A percentile compares a stretch with the other conserved stretches of the same genome.
Evolutionary conservation across 768 basidiomycete species (phyloP).

Genomic region (Coprinellus aureogranulatus): DNA sequence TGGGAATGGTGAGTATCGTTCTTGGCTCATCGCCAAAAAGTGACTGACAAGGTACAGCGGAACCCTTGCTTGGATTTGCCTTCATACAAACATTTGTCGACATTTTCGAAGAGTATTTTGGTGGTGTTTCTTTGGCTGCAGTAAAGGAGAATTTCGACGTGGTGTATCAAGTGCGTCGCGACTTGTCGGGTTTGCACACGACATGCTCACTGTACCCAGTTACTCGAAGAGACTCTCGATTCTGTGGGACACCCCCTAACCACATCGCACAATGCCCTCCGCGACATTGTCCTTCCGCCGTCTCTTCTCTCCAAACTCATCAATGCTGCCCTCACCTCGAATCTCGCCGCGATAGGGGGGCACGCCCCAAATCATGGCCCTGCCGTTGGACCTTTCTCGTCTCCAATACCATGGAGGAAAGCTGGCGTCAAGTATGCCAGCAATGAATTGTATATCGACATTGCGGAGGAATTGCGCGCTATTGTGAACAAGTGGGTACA

Average conservation of each 20-base stretch:
- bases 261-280: constrained; percentile 83
- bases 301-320: constrained; percentile 77
- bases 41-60: constrained; percentile 49
- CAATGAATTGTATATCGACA: constrained; percentile 93
- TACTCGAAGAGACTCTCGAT: constrained; percentile 94
- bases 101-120: constrained; percentile 84
- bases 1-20: constrained; percentile 67
- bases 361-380: neutral
- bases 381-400: constrained; percentile 60
- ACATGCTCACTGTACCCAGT: no score
- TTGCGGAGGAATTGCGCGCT: constrained; percentile 77
- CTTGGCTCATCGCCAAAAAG: neutral
- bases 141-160: constrained; percentile 92
- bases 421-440: constrained; percentile 76
- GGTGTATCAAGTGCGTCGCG: constrained; percentile 86
- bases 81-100: constrained; percentile 85
- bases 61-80: constrained; percentile 86
- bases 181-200: no score
- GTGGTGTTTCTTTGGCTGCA: constrained; percentile 72
- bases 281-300: constrained; percentile 92
- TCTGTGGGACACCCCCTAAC: constrained; percentile 90
- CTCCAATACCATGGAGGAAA: constrained; percentile 92
- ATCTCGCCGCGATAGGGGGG: constrained; percentile 38
- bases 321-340: constrained; percentile 46
- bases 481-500: constrained; percentile 68